Evolutionary conservation across 2,329 filamentous ascomycete species (phyloP).

Genomic region (Pestalotiopsis sp.): DNA sequence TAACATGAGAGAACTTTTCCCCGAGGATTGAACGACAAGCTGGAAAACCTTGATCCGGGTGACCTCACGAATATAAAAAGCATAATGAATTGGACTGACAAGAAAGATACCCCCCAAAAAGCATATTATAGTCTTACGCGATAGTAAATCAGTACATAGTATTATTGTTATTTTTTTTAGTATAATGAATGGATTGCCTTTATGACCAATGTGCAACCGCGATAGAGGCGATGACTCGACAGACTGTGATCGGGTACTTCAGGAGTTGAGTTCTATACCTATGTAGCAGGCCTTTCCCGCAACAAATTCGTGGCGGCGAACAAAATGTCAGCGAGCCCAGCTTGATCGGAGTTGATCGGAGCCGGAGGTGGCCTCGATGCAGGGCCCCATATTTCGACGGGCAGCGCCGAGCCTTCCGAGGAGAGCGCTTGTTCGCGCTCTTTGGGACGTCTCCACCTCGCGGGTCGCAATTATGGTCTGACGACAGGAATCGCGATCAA

Average conservation of each 20-base stretch:
- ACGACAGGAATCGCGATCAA: background rate
- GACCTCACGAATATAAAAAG: background rate
- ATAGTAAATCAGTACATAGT: background rate
- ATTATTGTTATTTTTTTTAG: background rate
- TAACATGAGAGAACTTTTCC: conserved; percentile 79
- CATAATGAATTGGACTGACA: background rate
- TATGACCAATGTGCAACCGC: background rate
- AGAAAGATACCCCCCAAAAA: background rate
- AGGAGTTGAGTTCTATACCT: background rate
- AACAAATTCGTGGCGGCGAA: background rate
- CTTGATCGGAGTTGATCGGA: conserved; percentile 8
- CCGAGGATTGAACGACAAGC: conserved; percentile 67
- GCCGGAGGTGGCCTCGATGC: background rate
- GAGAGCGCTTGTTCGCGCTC: background rate
- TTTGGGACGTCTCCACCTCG: background rate
- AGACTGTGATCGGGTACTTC: background rate
- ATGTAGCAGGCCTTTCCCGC: background rate
- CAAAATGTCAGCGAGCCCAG: background rate
- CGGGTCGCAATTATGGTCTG: background rate
- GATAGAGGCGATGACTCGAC: background rate
- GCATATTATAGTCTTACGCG: background rate
- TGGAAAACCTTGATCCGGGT: background rate
- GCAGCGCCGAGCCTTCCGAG: background rate
- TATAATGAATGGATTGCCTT: background rate
- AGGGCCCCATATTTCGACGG: background rate